phyloP scores from a whole-genome alignment of 176 grass and related monocot species.

The Cymbopogon citratus region DNA sequence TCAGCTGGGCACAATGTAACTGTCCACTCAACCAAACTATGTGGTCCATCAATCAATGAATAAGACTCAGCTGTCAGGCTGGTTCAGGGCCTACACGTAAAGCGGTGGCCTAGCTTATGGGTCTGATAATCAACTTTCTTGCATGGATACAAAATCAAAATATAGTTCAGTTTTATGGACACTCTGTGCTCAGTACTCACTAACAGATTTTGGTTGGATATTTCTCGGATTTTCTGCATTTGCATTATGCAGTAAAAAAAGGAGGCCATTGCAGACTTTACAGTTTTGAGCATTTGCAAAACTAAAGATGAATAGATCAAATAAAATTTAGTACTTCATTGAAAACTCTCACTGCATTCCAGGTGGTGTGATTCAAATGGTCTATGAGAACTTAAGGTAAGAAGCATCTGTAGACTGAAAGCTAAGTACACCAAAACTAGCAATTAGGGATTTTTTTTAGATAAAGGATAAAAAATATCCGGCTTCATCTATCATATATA shows the following conservation, averaged over 20 bases:
- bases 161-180: background rate
- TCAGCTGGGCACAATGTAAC: constrained; percentile 8
- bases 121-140: background rate
- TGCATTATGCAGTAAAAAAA: background rate
- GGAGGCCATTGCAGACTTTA: background rate
- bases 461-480: too few species aligned
- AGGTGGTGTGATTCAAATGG: too few species aligned
- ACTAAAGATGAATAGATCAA: too few species aligned
- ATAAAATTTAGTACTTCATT: too few species aligned
- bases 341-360: too few species aligned
- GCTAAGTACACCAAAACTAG: too few species aligned
- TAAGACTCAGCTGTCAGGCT: constrained; percentile 2
- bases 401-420: too few species aligned
- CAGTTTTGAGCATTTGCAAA: too few species aligned
- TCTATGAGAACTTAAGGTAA: too few species aligned
- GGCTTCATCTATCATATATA: too few species aligned
- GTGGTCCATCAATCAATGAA: background rate
- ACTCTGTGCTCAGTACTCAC: background rate
- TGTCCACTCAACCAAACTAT: background rate
- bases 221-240: background rate
- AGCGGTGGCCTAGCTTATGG: constrained; percentile 18
- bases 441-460: too few species aligned
- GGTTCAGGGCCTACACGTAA: background rate
- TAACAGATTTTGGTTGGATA: background rate
- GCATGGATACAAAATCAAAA: background rate